phyloP scores from a whole-genome alignment of 352 stramenopile species.

The Globisporangium iwayamae region DNA sequence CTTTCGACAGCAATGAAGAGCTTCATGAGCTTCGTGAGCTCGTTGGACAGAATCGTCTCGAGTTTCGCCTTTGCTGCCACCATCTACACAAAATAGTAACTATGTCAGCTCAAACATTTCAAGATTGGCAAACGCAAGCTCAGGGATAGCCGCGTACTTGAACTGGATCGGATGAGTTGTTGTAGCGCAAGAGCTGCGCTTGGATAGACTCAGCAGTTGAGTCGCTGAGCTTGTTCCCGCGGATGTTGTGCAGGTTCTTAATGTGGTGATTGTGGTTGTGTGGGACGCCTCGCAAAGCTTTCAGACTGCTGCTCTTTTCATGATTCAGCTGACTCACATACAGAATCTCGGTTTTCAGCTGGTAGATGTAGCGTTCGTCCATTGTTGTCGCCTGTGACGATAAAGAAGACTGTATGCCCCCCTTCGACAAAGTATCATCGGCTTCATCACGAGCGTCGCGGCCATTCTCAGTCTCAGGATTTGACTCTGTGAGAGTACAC shows the following conservation, averaged over 20 bases:
- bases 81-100: constrained; percentile 16
- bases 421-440: not conserved
- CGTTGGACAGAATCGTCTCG: constrained; percentile 26
- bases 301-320: constrained; percentile 7
- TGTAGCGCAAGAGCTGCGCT: constrained; percentile 38
- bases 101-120: not conserved
- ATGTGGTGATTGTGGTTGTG: constrained; percentile 33
- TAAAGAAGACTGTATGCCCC: not conserved
- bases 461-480: constrained; percentile 11
- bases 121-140: not conserved
- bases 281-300: not conserved
- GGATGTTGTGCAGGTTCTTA: constrained; percentile 61
- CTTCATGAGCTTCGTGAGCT: constrained; percentile 29
- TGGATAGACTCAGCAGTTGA: constrained; percentile 21
- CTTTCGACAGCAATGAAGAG: constrained; percentile 14
- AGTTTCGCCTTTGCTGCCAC: constrained; percentile 28
- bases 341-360: constrained; percentile 58
- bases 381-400: not conserved
- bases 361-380: constrained; percentile 48
- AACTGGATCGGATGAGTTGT: constrained; percentile 37
- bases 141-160: constrained; percentile 24
- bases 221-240: constrained; percentile 27
- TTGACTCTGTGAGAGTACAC: not conserved
- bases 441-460: constrained; percentile 5
- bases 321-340: constrained; percentile 26